Evolutionary conservation across 345 rosid species (phyloP).

Genomic region (Citropsis articulata): DNA sequence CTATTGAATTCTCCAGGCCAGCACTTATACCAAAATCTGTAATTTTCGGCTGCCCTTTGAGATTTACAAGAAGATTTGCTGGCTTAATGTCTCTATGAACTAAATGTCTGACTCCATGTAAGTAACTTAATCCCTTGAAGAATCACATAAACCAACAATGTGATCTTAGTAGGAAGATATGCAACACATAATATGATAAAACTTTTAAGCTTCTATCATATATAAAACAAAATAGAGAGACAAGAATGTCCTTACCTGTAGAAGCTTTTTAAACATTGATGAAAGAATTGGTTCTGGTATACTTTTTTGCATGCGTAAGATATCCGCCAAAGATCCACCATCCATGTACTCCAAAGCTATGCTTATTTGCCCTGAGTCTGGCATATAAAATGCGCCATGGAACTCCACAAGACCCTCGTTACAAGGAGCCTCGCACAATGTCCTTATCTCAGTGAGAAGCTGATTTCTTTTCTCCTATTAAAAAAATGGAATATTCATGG

Average conservation of each 20-base stretch:
- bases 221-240: conserved; percentile 11
- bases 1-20: conserved; percentile 91
- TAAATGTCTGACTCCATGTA: conserved; percentile 85
- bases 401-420: conserved; percentile 90
- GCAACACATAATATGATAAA: conserved; percentile 5
- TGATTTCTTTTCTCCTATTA: conserved; percentile 92
- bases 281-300: conserved; percentile 92
- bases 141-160: conserved; percentile 3
- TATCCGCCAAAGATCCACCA: conserved; percentile 93
- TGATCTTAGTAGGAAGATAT: conserved; percentile 11
- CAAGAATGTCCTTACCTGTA: conserved; percentile 45
- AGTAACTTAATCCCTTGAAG: conserved; percentile 76
- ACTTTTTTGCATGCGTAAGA: conserved; percentile 51
- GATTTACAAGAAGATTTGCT: conserved; percentile 89
- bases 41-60: conserved; percentile 93
- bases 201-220: background rate
- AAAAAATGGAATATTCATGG: conserved; percentile 3
- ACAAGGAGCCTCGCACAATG: conserved; percentile 92
- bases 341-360: conserved; percentile 97
- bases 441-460: conserved; percentile 88
- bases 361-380: conserved; percentile 93
- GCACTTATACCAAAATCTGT: conserved; percentile 98
- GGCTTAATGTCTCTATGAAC: conserved; percentile 99
- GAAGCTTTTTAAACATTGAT: conserved; percentile 77
- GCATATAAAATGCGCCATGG: conserved; percentile 93